Conservation (phyloP, 2,329 filamentous ascomycete genomes). For the Ceratocystis papillata region DNA sequence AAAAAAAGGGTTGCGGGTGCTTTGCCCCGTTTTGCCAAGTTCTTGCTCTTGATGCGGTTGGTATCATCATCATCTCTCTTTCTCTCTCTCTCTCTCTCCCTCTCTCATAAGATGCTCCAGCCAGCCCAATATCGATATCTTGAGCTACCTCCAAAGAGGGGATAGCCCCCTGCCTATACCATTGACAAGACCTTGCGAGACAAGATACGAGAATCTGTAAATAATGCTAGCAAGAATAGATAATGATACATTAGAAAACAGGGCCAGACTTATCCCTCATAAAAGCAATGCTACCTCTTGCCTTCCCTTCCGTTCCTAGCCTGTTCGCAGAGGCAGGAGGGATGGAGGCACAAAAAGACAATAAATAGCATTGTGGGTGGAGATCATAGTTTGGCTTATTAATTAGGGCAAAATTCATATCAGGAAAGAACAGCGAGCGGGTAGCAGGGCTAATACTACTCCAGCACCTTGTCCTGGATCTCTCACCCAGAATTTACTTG, state of each 20-base stretch:
- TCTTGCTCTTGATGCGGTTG: neutral
- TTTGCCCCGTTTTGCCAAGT: neutral
- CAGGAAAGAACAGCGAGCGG: neutral
- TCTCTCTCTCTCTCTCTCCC: neutral
- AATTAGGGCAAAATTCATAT: slow-evolving; percentile 4
- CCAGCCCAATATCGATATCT: neutral
- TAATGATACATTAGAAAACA: neutral
- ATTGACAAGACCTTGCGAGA: neutral
- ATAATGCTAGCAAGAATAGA: neutral
- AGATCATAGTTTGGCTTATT: neutral
- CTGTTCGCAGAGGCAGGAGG: neutral
- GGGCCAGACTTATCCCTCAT: neutral
- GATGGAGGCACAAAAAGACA: neutral
- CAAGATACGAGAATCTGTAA: neutral
- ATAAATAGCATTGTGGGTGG: neutral
- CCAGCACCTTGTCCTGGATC: neutral
- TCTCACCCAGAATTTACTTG: neutral
- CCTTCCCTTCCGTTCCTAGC: too few relatives aligned
- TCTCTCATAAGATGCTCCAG: neutral
- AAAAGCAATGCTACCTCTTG: too few relatives aligned
- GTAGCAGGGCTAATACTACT: neutral
- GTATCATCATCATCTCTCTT: too few relatives aligned
- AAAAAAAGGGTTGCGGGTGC: neutral
- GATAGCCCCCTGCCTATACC: too few relatives aligned
- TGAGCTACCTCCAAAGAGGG: neutral